Base-by-base conservation (phyloP, 352 stramenopile genomes). In the Pythium sp. region DNA sequence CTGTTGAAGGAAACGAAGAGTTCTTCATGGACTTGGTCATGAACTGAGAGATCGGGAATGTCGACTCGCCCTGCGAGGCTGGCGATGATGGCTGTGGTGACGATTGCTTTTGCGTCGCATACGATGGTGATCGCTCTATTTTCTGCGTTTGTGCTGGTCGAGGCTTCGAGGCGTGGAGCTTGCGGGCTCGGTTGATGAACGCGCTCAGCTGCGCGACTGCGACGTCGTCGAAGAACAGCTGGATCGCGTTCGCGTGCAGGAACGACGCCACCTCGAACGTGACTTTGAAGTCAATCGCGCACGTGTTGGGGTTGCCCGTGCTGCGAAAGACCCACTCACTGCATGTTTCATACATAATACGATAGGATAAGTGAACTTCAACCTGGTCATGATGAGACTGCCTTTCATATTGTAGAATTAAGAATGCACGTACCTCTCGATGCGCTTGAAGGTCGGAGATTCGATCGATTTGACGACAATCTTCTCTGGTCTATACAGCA, bases 161-260 rank as follows among this genome's bases (percentile, higher is more conserved):
- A 49, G 76, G 57, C 1, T 64, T 28, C 11, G 74, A 66, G 15
- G 72, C 74, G 57, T 93, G 79, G 1, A 88, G 67, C 67, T 91
- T 90, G 9, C 74, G 72, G 1, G 83, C 76, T 22, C 85, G 84
- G 12, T 74, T 76, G 60, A 94, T 91, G 64, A 94, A 94, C 14
- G 87, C 87, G 66, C 92, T 94, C 15, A 94, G 74, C 58, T 94
- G 87, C 26, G 82, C 90, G 32, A 87, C 75, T 24, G 87, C 83
- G 30, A 94, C 84, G 64, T 94, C 87, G 70, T 94, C 87, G 63
- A 94, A 94, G 71, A 94, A 94, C 38, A 94, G 74, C 64, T 92
- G 77, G 46, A 94, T 92, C 20, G 87, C 84, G 62, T 92, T 91
- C 15, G 83, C 79, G 65, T 93, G 87, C 26, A 94, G 69, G 66